phyloP scores from a whole-genome alignment of 371 early-diverging fungal species.

The Mortierella sp. region DNA sequence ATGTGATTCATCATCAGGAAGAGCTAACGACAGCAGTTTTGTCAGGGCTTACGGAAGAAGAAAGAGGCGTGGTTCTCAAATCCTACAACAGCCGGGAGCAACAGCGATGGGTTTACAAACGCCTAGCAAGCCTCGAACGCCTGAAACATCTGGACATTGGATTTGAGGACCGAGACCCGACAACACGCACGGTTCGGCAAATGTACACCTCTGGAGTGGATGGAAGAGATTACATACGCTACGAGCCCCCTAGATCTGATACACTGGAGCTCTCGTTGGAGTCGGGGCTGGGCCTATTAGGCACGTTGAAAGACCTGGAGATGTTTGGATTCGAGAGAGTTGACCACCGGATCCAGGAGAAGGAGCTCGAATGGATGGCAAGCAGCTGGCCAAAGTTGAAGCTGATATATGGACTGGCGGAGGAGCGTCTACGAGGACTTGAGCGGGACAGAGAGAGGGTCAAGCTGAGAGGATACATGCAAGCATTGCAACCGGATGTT shows the following conservation, averaged over 20 bases:
- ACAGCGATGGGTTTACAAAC: too few species aligned
- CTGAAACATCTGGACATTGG: too few species aligned
- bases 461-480: not conserved
- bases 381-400: too few species aligned
- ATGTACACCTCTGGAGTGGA: not conserved
- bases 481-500: not conserved
- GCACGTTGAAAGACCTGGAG: not conserved
- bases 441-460: not conserved
- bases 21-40: too few species aligned
- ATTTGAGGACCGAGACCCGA: too few species aligned
- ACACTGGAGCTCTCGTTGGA: constrained; percentile 7
- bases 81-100: too few species aligned
- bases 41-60: too few species aligned
- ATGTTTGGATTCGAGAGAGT: constrained; percentile 4
- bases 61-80: too few species aligned
- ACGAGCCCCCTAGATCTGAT: not conserved
- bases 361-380: too few species aligned
- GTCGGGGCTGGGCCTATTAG: constrained; percentile 1
- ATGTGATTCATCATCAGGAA: too few species aligned
- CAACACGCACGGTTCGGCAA: too few species aligned
- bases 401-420: constrained; percentile 1
- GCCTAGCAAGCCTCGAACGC: too few species aligned
- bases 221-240: not conserved
- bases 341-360: not conserved
- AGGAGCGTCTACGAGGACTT: not conserved